These are phyloP conservation scores for Sphaerulina musiva DNA, from an alignment of 2,329 filamentous ascomycete genomes.

Conservation along the genomic window DNA sequence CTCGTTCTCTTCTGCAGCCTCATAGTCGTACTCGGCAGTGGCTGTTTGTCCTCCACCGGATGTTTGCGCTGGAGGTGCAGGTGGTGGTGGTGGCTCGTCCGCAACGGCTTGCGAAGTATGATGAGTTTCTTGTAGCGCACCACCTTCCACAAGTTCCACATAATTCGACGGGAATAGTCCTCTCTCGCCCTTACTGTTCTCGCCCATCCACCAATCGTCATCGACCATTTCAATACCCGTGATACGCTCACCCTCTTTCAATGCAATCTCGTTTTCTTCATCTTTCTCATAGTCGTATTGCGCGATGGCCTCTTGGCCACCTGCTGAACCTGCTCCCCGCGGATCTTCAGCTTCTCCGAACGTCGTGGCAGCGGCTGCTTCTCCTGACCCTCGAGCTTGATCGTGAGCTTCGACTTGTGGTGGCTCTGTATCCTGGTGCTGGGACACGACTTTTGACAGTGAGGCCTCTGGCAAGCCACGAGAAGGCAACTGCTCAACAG, in stretches of 20 bases:
- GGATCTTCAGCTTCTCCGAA: constrained; percentile 41
- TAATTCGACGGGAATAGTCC: constrained; percentile 98
- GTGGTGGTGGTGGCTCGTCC: constrained; percentile 33
- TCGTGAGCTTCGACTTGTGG: constrained; percentile 53
- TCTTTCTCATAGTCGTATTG: constrained; percentile 97
- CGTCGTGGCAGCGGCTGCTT: constrained; percentile 40
- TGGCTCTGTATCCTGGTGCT: constrained; percentile 58
- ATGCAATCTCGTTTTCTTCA: constrained; percentile 92
- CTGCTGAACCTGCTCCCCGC: constrained; percentile 34
- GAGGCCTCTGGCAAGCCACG: constrained; percentile 58
- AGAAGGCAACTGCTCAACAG: constrained; percentile 43
- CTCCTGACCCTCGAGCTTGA: constrained; percentile 48
- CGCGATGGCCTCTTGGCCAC: constrained; percentile 67
- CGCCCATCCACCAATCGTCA: constrained; percentile 98
- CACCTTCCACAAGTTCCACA: constrained; percentile 68
- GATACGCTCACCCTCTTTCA: constrained; percentile 80
- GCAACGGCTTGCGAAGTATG: constrained; percentile 33
- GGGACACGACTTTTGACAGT: constrained; percentile 56
- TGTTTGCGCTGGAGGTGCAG: constrained; percentile 31
- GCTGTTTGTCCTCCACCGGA: constrained; percentile 47
- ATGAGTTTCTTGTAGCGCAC: constrained; percentile 9
- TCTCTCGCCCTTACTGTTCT: constrained; percentile 73
- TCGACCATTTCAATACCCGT: constrained; percentile 96
- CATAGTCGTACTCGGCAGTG: constrained; percentile 88
- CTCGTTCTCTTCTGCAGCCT: constrained; percentile 89